These are phyloP conservation scores for Myxozyma geophila DNA, from an alignment of 805 yeast genomes.

Conservation along the genomic window DNA sequence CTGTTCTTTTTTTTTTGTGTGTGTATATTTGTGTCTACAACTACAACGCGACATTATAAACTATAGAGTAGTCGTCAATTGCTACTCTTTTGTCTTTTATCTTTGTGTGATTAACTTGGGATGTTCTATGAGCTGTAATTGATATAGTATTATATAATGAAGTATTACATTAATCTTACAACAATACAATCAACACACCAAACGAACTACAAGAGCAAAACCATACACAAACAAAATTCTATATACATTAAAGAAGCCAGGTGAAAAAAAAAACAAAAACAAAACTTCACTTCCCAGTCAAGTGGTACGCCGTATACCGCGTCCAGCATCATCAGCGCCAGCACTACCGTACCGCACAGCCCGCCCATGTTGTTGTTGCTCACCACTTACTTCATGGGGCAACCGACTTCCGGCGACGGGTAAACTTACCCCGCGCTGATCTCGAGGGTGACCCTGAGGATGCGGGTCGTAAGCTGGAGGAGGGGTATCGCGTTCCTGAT, in stretches of 20 bases:
- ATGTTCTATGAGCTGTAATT: slow-evolving; percentile 34
- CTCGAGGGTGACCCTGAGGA: not conserved
- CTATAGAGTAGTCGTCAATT: too few relatives aligned
- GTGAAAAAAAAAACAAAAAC: not conserved
- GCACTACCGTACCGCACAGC: not conserved
- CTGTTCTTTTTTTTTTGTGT: not conserved
- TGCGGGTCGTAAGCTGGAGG: not conserved
- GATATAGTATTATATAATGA: slow-evolving; percentile 1
- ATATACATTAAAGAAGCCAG: not conserved
- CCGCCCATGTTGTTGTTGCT: not conserved
- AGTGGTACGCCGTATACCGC: not conserved
- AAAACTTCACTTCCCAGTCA: not conserved
- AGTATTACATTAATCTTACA: not conserved
- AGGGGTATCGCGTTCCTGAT: not conserved
- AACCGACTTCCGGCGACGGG: not conserved
- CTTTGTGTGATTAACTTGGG: not conserved
- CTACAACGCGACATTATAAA: too few relatives aligned
- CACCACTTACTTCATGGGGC: not conserved
- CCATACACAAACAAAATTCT: not conserved
- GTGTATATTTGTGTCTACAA: not conserved
- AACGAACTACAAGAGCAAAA: not conserved
- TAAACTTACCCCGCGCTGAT: slow-evolving; percentile 4
- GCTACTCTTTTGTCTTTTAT: not conserved
- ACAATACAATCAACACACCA: not conserved
- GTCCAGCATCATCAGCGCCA: not conserved